A percentile compares a stretch with the other conserved stretches of the same genome.
Conservation (phyloP, 345 rosid genomes). For the Populus davidiana region DNA sequence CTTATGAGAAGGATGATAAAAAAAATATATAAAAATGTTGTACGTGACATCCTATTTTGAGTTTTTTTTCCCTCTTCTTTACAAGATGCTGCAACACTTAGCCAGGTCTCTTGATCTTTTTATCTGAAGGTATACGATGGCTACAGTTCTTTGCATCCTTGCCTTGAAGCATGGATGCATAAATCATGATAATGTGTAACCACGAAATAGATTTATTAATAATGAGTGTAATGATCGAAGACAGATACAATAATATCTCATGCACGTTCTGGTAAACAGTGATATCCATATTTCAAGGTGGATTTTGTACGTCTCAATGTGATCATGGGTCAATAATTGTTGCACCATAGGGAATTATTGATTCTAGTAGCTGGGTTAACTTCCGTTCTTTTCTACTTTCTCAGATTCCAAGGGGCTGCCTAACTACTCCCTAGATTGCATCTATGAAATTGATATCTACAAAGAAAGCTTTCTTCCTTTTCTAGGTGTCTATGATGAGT, state of each 20-base stretch:
- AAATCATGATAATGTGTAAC: neutral
- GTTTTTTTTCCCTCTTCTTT: neutral
- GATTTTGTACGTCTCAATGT: neutral
- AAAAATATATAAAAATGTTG: neutral
- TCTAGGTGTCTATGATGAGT: neutral
- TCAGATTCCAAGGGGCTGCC: conserved; percentile 4
- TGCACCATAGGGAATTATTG: conserved; percentile 4
- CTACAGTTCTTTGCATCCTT: neutral
- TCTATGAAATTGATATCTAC: neutral
- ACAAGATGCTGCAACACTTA: neutral
- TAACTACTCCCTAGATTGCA: neutral
- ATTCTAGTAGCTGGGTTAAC: neutral
- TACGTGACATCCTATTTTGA: neutral
- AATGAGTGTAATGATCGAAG: neutral
- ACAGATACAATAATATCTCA: neutral
- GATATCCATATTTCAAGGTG: neutral
- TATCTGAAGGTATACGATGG: neutral
- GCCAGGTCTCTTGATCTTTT: neutral
- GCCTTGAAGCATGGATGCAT: neutral
- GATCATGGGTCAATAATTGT: conserved; percentile 4
- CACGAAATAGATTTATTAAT: neutral
- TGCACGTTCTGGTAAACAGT: neutral
- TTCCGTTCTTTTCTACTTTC: neutral
- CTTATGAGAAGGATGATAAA: neutral
- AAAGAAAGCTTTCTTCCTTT: neutral